Percentiles rank a stretch among this genome's conserved stretches.
Conservation (phyloP, 768 basidiomycete species). For the Psilocybe azurescens region DNA sequence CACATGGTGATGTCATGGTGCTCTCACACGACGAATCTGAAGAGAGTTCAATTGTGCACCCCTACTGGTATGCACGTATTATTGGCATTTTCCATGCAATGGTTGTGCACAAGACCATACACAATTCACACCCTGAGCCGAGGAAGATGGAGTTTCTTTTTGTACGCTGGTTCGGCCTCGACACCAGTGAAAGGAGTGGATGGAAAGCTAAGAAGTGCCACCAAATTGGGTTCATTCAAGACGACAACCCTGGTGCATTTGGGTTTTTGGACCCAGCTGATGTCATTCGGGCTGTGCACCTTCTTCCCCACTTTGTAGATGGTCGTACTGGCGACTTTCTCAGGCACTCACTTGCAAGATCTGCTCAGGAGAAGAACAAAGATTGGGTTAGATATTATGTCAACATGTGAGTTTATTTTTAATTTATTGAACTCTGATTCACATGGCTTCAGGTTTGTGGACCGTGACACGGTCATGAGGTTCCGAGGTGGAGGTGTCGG, state of each 20-base stretch:
- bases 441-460: no score
- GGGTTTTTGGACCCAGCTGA: slow-evolving; percentile 50
- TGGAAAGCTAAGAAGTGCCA: slow-evolving; percentile 19
- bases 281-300: slow-evolving; percentile 44
- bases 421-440: no score
- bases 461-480: no score
- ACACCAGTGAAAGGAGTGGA: slow-evolving; percentile 10
- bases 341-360: no score
- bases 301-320: slow-evolving; percentile 44
- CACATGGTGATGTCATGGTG: slow-evolving; percentile 42
- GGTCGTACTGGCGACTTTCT: slow-evolving; percentile 2
- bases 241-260: slow-evolving; percentile 35
- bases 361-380: no score
- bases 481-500: no score
- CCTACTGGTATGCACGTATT: slow-evolving; percentile 40
- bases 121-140: not conserved
- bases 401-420: no score
- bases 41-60: slow-evolving; percentile 28
- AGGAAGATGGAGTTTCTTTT: slow-evolving; percentile 36
- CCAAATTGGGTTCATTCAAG: slow-evolving; percentile 37
- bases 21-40: slow-evolving; percentile 23
- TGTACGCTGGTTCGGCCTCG: slow-evolving; percentile 25
- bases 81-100: slow-evolving; percentile 36
- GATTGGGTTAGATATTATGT: no score
- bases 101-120: slow-evolving; percentile 25